These are phyloP conservation scores for Chlorella sp. DNA, from an alignment of 139 green algal species.

Conservation along the genomic window DNA sequence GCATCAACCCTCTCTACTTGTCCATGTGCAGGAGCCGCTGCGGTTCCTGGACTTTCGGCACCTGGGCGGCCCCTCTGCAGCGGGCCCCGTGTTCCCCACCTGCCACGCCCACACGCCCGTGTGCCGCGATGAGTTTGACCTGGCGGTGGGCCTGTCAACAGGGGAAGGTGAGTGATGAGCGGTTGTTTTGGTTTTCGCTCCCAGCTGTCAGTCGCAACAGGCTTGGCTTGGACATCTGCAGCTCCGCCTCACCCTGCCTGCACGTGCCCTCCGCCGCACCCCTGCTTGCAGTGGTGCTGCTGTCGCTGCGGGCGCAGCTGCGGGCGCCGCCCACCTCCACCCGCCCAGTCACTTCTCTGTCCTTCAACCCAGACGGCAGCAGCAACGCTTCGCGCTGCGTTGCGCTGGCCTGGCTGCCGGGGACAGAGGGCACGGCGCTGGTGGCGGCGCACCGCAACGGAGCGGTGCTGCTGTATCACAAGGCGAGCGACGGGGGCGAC, in stretches of 20 bases:
- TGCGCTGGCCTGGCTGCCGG: constrained; percentile 69
- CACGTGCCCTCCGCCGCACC: too few species aligned
- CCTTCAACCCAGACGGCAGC: constrained; percentile 56
- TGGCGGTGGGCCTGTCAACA: constrained; percentile 74
- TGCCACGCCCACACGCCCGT: constrained; percentile 59
- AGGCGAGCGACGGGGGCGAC: neutral
- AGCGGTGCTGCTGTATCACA: constrained; percentile 47
- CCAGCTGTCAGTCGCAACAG: too few species aligned
- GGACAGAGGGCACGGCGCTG: constrained; percentile 56
- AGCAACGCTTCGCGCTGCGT: constrained; percentile 48
- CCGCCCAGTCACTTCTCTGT: constrained; percentile 47
- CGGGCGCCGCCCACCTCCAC: constrained; percentile 19
- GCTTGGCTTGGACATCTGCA: too few species aligned
- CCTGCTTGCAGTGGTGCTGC: constrained; percentile 65
- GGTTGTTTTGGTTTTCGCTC: too few species aligned
- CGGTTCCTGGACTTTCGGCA: constrained; percentile 51
- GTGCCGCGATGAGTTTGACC: constrained; percentile 66
- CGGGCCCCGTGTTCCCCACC: constrained; percentile 45
- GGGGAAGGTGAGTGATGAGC: constrained; percentile 65
- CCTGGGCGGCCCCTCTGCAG: constrained; percentile 1
- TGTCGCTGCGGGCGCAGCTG: constrained; percentile 72
- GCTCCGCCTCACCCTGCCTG: too few species aligned
- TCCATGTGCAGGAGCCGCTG: constrained; percentile 49
- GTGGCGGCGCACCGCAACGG: constrained; percentile 67
- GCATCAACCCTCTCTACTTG: too few species aligned